Conservation (phyloP, 2,329 filamentous ascomycete genomes). For the Zymoseptoria crescenta region DNA sequence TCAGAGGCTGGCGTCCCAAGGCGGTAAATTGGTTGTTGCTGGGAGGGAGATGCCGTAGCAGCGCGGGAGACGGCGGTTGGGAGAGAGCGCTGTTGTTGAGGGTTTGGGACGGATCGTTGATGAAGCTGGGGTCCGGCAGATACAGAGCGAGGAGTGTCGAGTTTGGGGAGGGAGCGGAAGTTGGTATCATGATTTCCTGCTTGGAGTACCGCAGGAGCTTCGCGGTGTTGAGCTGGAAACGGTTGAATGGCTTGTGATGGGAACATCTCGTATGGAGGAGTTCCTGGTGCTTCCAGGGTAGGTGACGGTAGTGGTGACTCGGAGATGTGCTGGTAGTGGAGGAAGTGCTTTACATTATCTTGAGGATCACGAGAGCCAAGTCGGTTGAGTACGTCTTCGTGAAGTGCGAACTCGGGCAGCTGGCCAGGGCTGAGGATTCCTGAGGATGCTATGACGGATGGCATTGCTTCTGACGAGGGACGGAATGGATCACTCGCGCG, state of each 20-base stretch:
- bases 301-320: slow-evolving; percentile 36
- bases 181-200: slow-evolving; percentile 34
- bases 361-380: slow-evolving; percentile 71
- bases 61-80: slow-evolving; percentile 39
- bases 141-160: slow-evolving; percentile 44
- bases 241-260: slow-evolving; percentile 19
- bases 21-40: slow-evolving; percentile 50
- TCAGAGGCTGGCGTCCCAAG: slow-evolving; percentile 85
- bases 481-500: slow-evolving; percentile 37
- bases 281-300: slow-evolving; percentile 53
- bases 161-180: slow-evolving; percentile 47
- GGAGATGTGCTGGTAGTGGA: slow-evolving; percentile 67
- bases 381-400: slow-evolving; percentile 63
- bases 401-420: slow-evolving; percentile 57
- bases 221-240: slow-evolving; percentile 19
- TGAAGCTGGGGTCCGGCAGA: slow-evolving; percentile 31
- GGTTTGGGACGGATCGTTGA: slow-evolving; percentile 7
- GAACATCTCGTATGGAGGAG: slow-evolving; percentile 45
- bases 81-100: slow-evolving; percentile 27
- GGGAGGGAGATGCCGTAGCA: slow-evolving; percentile 43
- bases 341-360: slow-evolving; percentile 87
- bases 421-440: slow-evolving; percentile 71
- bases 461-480: slow-evolving; percentile 66
- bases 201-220: slow-evolving; percentile 26
- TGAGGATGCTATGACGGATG: slow-evolving; percentile 83